These are phyloP conservation scores for Blastobotrys peoriensis DNA, from an alignment of 805 yeast genomes.

Conservation along the genomic window DNA sequence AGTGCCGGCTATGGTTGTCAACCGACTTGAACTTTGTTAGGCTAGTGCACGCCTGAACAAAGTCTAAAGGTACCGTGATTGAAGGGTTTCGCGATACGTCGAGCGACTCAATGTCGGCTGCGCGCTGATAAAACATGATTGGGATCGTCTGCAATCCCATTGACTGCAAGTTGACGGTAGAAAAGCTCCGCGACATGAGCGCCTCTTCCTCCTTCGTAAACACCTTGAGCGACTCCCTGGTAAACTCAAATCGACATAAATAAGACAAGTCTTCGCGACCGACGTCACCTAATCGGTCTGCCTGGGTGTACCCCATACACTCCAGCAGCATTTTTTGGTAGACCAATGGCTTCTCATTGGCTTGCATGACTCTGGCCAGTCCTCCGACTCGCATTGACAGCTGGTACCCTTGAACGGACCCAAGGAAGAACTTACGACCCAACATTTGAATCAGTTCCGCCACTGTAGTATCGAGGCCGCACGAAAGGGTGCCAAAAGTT, in stretches of 20 bases:
- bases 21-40: slow-evolving; percentile 62
- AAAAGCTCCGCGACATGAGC: slow-evolving; percentile 54
- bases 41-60: slow-evolving; percentile 73
- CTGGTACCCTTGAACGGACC: slow-evolving; percentile 65
- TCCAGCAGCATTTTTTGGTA: slow-evolving; percentile 68
- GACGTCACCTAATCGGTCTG: slow-evolving; percentile 69
- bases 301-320: slow-evolving; percentile 70
- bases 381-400: slow-evolving; percentile 72
- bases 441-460: slow-evolving; percentile 64
- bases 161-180: slow-evolving; percentile 65
- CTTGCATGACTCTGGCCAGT: slow-evolving; percentile 62
- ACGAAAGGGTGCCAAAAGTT: slow-evolving; percentile 75
- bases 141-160: slow-evolving; percentile 81
- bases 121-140: slow-evolving; percentile 68
- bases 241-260: slow-evolving; percentile 72
- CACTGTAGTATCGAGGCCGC: slow-evolving; percentile 72
- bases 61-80: slow-evolving; percentile 74
- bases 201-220: slow-evolving; percentile 65
- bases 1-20: slow-evolving; percentile 62
- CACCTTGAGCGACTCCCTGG: slow-evolving; percentile 53
- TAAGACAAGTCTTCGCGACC: slow-evolving; percentile 82
- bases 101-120: slow-evolving; percentile 71
- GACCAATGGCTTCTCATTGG: slow-evolving; percentile 68
- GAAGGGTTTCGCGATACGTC: slow-evolving; percentile 87
- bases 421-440: slow-evolving; percentile 72